Evolutionary conservation across 257 asterid species (phyloP).

Genomic region (Datura wrightii): DNA sequence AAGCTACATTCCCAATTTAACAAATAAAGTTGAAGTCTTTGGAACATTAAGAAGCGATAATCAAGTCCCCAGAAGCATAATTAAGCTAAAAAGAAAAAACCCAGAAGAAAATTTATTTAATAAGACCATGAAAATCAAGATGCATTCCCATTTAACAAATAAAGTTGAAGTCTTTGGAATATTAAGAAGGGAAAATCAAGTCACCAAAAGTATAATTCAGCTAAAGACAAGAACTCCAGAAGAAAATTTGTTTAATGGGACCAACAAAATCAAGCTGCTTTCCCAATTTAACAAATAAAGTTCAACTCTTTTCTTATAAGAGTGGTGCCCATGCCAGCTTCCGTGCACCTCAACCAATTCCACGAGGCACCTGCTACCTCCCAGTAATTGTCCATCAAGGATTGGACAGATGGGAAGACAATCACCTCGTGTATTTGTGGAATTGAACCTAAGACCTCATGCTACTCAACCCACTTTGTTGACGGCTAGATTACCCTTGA

Average conservation of each 20-base stretch:
- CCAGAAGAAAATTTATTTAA: no score
- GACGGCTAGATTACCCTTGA: not conserved
- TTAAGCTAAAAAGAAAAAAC: not conserved
- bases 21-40: not conserved
- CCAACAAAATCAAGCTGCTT: not conserved
- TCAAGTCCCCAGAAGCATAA: not conserved
- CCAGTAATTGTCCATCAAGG: not conserved
- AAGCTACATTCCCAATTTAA: constrained; percentile 13
- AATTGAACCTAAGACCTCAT: not conserved
- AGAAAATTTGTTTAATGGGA: not conserved
- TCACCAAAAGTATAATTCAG: not conserved
- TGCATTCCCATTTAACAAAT: not conserved
- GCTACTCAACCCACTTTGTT: not conserved
- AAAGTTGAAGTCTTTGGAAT: not conserved
- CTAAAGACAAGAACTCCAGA: not conserved
- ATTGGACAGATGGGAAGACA: not conserved
- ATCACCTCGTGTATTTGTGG: not conserved
- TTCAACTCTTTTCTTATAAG: not conserved
- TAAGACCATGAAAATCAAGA: no score
- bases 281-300: no score
- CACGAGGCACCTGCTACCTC: not conserved
- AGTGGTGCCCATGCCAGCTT: no score
- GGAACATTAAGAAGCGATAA: not conserved
- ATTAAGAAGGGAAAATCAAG: not conserved
- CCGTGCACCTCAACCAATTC: not conserved